These are phyloP conservation scores for Hericium coralloides DNA, from an alignment of 768 basidiomycete genomes.

Conservation along the genomic window DNA sequence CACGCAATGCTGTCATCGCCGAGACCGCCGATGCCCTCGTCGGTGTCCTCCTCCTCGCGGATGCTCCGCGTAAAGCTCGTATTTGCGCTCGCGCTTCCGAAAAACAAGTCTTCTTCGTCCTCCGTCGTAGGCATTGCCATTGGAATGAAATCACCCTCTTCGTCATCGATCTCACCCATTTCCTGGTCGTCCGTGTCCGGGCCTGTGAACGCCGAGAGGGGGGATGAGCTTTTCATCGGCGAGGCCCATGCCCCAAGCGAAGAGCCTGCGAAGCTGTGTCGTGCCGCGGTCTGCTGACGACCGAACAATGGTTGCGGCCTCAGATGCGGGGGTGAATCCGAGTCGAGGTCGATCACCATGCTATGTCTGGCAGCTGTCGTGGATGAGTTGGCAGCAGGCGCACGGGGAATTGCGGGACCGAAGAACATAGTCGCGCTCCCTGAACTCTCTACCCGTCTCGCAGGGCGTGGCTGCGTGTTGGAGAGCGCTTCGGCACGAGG, in stretches of 20 bases:
- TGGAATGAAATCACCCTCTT: conserved; percentile 11
- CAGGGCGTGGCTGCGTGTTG: not conserved
- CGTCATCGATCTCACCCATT: conserved; percentile 14
- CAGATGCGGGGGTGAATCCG: conserved; percentile 1
- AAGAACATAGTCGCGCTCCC: conserved; percentile 14
- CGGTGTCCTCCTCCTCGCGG: not conserved
- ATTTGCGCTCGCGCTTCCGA: conserved; percentile 14
- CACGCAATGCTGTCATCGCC: conserved; percentile 14
- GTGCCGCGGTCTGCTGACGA: not conserved
- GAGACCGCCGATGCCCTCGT: conserved; percentile 6
- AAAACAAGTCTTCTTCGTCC: conserved; percentile 14
- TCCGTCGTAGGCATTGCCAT: conserved; percentile 7
- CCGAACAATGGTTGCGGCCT: conserved; percentile 4
- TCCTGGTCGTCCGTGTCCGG: conserved; percentile 2
- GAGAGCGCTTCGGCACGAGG: conserved; percentile 11
- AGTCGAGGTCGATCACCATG: conserved; percentile 7
- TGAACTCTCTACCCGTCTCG: conserved; percentile 9
- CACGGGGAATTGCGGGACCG: conserved; percentile 7
- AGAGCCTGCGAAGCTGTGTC: conserved; percentile 12
- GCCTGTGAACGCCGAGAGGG: not conserved
- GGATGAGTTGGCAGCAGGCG: conserved; percentile 1
- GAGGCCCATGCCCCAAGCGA: not conserved
- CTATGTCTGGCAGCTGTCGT: conserved; percentile 1
- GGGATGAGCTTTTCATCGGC: not conserved
- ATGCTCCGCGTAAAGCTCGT: conserved; percentile 7